A percentile compares a stretch with the other conserved stretches of the same genome.
These are phyloP conservation scores for Leccinum variicolor DNA, from an alignment of 768 basidiomycete species.

Conservation along the genomic window DNA sequence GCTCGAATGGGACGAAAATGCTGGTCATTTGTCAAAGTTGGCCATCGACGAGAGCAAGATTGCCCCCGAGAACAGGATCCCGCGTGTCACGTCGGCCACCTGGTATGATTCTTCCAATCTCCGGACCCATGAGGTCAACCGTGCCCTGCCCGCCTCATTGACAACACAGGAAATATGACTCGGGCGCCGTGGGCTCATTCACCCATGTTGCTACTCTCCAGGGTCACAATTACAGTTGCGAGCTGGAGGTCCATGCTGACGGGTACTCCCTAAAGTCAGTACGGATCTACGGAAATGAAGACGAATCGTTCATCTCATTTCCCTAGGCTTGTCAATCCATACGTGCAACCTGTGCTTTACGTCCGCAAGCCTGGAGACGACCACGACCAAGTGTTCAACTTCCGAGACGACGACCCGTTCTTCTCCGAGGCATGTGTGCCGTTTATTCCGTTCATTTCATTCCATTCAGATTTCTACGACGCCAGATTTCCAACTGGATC, in stretches of 20 bases:
- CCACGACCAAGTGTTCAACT: constrained; percentile 62
- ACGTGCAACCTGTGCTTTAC: constrained; percentile 85
- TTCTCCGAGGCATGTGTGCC: constrained; percentile 68
- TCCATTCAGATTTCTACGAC: background rate
- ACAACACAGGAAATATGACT: constrained; percentile 82
- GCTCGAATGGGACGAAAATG: constrained; percentile 88
- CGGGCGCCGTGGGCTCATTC: constrained; percentile 90
- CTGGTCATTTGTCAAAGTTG: constrained; percentile 81
- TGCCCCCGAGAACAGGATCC: constrained; percentile 84
- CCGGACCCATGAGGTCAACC: constrained; percentile 13
- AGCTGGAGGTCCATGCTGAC: constrained; percentile 91
- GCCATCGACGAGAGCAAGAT: constrained; percentile 82
- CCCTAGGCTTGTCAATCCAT: constrained; percentile 86
- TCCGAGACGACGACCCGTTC: constrained; percentile 87
- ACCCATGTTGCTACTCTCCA: constrained; percentile 90
- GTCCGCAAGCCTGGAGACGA: constrained; percentile 84
- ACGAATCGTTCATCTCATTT: constrained; percentile 5
- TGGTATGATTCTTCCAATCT: constrained; percentile 53
- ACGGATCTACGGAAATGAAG: constrained; percentile 5
- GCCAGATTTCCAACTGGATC: constrained; percentile 73
- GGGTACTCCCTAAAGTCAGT: constrained; percentile 82
- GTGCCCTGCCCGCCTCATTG: constrained; percentile 14
- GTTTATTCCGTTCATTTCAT: background rate
- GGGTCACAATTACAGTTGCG: constrained; percentile 90
- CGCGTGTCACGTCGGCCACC: constrained; percentile 87